Base-by-base conservation (phyloP, 306 rosid species). In the Boehmeria nivea region DNA sequence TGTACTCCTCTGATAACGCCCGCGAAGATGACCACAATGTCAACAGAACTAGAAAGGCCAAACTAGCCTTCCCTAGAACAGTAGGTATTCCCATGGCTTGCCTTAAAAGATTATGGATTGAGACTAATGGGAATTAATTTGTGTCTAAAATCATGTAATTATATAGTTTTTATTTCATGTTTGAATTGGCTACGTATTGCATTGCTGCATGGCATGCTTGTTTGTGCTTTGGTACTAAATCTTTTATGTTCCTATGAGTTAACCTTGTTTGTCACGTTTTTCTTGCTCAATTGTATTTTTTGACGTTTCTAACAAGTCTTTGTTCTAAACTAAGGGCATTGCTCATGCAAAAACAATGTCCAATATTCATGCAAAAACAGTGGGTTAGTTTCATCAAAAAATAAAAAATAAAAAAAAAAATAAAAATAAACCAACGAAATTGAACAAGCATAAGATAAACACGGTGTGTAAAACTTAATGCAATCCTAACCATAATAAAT, bases 61-160 rank as follows among this genome's bases (percentile, higher is more conserved):
- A 59, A 48, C 76, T 19, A 28, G 56, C 70, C 47, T 47, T 34
- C 62, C 36, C 26, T 46, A 65, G 44, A 65, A 24, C 63, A 19
- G 17, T 33, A 39, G 58, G 57, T 49, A 65, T 70, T 54, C 61
- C 73, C 90, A 73, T 84, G 61, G 63, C 63, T 65, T 44, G 18
- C 66, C 61, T 17, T 47, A 22, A 3, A 16, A n/a, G 21, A 28
- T 53, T 47, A 51, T 45, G 38, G 54, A n/a, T n/a, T n/a, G n/a
- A n/a, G n/a, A n/a, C n/a, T n/a, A n/a, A n/a, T n/a, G 43, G 16
- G 50, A 24, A 49, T 48, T 3, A 18, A 49, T 24, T 24, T 56
- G 22, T 28, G 15, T 47, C 24, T 43, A 21, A 3, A 27, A 51
- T 22, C 39, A 40, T 15, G 18, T 33, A 22, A 1, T 28, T 23